Conservation (phyloP, 345 rosid species). For the Dipteronia sinensis region DNA sequence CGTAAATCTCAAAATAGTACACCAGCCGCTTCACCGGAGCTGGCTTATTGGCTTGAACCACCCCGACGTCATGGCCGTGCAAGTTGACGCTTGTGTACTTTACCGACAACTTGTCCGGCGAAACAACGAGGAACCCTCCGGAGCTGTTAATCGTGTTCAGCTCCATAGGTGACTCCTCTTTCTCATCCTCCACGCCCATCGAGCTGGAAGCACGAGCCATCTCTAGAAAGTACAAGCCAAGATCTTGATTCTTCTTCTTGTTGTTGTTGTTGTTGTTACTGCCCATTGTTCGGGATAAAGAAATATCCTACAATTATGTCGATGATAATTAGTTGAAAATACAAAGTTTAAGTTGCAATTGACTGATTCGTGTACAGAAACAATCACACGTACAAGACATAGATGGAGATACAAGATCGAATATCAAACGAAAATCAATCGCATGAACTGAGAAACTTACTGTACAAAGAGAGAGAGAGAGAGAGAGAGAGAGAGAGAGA, state of each 20-base stretch:
- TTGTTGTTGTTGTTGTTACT: slow-evolving; percentile 24
- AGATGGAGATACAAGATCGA: too few relatives aligned
- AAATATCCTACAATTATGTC: too few relatives aligned
- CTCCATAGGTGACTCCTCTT: slow-evolving; percentile 76
- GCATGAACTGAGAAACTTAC: too few relatives aligned
- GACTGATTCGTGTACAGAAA: too few relatives aligned
- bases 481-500: too few relatives aligned
- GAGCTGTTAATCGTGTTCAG: slow-evolving; percentile 86
- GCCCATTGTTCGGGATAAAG: slow-evolving; percentile 2
- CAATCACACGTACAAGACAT: too few relatives aligned
- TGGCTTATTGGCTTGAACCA: slow-evolving; percentile 77
- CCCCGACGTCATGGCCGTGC: slow-evolving; percentile 91
- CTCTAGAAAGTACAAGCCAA: slow-evolving; percentile 52
- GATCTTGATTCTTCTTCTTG: slow-evolving; percentile 40
- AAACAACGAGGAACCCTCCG: slow-evolving; percentile 77
- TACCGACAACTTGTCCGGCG: slow-evolving; percentile 77
- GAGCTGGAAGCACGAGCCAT: slow-evolving; percentile 35
- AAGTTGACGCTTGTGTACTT: slow-evolving; percentile 62
- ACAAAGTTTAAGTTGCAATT: too few relatives aligned
- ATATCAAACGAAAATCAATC: too few relatives aligned
- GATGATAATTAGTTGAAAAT: too few relatives aligned
- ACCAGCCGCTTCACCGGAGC: slow-evolving; percentile 72
- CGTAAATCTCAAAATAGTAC: slow-evolving; percentile 93
- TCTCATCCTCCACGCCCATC: slow-evolving; percentile 30
- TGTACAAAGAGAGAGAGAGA: too few relatives aligned